Evolutionary conservation across 2,329 filamentous ascomycete genomes (phyloP).

Genomic region (Fusarium sororula): DNA sequence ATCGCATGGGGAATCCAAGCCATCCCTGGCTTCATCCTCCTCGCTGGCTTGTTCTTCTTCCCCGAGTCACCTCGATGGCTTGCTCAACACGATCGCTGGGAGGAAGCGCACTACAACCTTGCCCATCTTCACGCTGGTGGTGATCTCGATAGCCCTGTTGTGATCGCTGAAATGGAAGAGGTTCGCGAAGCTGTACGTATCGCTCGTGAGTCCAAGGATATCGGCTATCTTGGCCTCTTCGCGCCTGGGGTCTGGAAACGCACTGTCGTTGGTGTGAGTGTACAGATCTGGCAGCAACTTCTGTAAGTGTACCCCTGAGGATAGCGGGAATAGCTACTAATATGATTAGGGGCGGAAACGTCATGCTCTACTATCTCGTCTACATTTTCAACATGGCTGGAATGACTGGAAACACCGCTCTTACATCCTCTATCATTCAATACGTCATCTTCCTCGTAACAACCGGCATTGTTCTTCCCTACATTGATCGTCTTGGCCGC

Average conservation of each 20-base stretch:
- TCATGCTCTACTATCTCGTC: slow-evolving; percentile 68
- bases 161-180: slow-evolving; percentile 66
- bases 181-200: slow-evolving; percentile 55
- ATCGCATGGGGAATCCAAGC: slow-evolving; percentile 73
- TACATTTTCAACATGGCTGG: slow-evolving; percentile 71
- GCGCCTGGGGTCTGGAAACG: slow-evolving; percentile 59
- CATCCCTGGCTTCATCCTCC: slow-evolving; percentile 66
- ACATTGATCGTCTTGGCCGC: slow-evolving; percentile 60
- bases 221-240: slow-evolving; percentile 56
- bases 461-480: slow-evolving; percentile 58
- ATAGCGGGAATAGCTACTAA: background rate
- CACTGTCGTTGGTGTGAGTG: slow-evolving; percentile 59
- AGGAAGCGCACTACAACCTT: slow-evolving; percentile 62
- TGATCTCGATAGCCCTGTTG: slow-evolving; percentile 61
- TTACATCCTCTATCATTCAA: slow-evolving; percentile 63
- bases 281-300: slow-evolving; percentile 64
- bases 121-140: slow-evolving; percentile 66
- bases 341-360: slow-evolving; percentile 55
- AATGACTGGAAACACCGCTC: slow-evolving; percentile 51
- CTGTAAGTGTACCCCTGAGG: slow-evolving; percentile 38
- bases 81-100: slow-evolving; percentile 68
- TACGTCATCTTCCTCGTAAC: slow-evolving; percentile 65
- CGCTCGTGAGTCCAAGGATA: slow-evolving; percentile 49
- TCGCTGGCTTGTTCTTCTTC: slow-evolving; percentile 66
- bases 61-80: slow-evolving; percentile 72